Evolutionary conservation across 1,139 yeast genomes (phyloP), one percentile per base, ranked within the genome.

Genomic region (Debaryomycetaceae sp.): DNA sequence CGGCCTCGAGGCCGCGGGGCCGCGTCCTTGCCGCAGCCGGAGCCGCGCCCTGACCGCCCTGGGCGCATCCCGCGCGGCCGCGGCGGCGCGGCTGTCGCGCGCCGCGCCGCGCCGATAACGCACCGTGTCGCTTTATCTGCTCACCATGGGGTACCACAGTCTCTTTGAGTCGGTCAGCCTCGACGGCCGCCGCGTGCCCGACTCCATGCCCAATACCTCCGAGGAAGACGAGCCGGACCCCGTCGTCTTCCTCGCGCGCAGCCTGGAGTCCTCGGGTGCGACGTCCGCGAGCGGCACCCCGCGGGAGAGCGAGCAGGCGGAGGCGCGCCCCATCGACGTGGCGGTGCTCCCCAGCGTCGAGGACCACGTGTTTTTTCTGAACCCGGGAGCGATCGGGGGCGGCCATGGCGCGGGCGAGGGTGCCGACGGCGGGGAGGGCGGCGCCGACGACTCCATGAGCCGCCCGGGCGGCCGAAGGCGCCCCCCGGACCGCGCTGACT

Each of bases 181-280:
- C 9, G 22, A 9, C n/a, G 31, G 31, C 16, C 26, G 34, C 16
- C 17, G 23, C 18, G 25, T 33, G 3, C 44, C 47, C 4, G 46
- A 40, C 17, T 44, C 54, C 2, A 37, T 35, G n/a, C 35, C 44
- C 10, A 43, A 42, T 2, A 41, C 48, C 2, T 42, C 51, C 4
- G 54, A 50, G 17, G 61, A 56, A 14, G 58, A 53, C 23, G 28
- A 18, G 16, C 28, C 21, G 10, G 34, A 33, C 36, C 64, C 62
- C 4, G 40, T 52, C 3, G 62, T 55, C 29, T 56, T 56, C 34
- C 32, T 58, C 14, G 51, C 59, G 3, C 40, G 51, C 50, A 27
- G 22, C n/a, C 29, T 27, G 29, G 29, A 25, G 7, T 27, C 29
- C 7, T 11, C 25, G 27, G 20, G 43, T 36, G 42, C 35, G 33